Evolutionary conservation across 306 rosid genomes (phyloP), one percentile per base, ranked within the genome.

Genomic region (Prinsepia uniflora): DNA sequence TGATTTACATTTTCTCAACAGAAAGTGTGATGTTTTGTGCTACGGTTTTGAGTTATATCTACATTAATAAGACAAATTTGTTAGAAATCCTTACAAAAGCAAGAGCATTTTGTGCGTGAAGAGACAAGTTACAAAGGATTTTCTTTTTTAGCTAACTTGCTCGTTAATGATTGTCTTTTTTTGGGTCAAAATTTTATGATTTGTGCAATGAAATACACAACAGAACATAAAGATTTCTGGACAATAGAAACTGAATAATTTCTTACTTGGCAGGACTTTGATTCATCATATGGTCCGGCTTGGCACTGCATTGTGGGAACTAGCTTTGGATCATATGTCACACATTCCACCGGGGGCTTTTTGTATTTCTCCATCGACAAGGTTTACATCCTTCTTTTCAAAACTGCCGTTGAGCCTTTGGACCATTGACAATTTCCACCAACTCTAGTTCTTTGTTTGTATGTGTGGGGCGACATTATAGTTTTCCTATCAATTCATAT

Each of bases 251-350:
- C 65, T 36, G 71, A 12, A 71, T 73, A 9, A 60, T 42, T 46
- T 2, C 10, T 9, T 57, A 70, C 41, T 40, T 81, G 77, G 34
- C 92, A 94, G 98, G 98, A 90, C 67, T 94, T 90, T 75, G 98
- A 94, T 75, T 80, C 92, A 42, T 68, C 86, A 2, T 90, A 87
- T 70, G 98, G 98, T 53, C 97, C 95, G 19, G 98, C 98, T 56
- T 94, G 98, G 97, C 98, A 94, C 75, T 94, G 98, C 89, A 90
- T 94, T 58, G 98, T 94, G 42, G 98, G 98, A 17, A 89, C 92
- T 52, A 90, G 98, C 86, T 94, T 94, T 79, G 98, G 98, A 15
- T 94, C 98, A 12, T 94, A 89, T 72, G 97, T 94, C 14, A 94
- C 98, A 30, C 97, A 90, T 79, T 90, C 97, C 48, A 57, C 79